Base-by-base conservation (phyloP, 495 filamentous ascomycete species). In the Aspergillus haitiensis region DNA sequence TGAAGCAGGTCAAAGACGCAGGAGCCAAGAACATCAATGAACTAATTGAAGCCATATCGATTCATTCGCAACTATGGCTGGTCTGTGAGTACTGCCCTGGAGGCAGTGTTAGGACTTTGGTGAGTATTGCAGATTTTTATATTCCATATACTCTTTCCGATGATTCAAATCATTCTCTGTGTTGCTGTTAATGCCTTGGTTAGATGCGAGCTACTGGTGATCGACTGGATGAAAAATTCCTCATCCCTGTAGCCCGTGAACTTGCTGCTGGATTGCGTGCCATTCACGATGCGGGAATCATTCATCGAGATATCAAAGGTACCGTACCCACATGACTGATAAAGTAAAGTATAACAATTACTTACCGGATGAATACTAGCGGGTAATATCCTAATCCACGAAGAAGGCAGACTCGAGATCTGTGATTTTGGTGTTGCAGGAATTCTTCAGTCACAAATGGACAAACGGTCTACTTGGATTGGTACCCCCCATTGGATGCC, bases 401-500 rank as follows among this genome's bases (percentile, higher is more conserved):
- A 97, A 71, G 84, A 90, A 59, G 94, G 94, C 5, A 81, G 81
- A 18, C 81, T 98, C 10, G 90, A 98, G 67, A 84, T 98, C 27
- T 97, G 94, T 69, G 94, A 98, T 68, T 98, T 98, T 71, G 94
- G 94, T 56, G 91, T 98, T 54, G 90, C 93, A 18, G 93, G 90
- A 49, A 81, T 95, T 56, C 79, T 97, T 42, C 91, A 96, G 63
- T 89, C 84, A 10, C 89, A 89, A 58, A 68, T 85, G 44, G 89
- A 94, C 65, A 98, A 97, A 72, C 80, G 94, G 32, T 88, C 88
- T 3, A 98, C 94, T 0, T 92, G 97, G 70, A 90, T 98, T 46
- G 94, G 94, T 9, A 98, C 94, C 6, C 90, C 90, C 13, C 86
- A 97, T 74, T 98, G 93, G 91, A 97, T 98, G 93, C 89, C 94